Percentiles rank a stretch among this genome's conserved stretches.
phyloP scores from a whole-genome alignment of 225 moss, liverwort and hornwort genomes.

The Neckera pumila region DNA sequence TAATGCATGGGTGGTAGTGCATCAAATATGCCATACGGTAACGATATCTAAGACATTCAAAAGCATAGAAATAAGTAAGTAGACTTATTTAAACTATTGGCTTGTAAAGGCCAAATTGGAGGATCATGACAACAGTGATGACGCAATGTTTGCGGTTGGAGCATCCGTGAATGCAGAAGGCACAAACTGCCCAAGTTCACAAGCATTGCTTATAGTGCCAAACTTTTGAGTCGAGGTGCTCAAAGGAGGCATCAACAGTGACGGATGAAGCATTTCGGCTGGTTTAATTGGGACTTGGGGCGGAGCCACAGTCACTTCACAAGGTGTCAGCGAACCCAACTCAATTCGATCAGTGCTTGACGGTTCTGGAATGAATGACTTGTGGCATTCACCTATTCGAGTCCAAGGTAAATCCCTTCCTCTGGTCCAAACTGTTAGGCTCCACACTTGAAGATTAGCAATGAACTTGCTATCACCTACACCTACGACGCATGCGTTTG shows the following conservation, averaged over 20 bases:
- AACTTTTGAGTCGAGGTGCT: neutral
- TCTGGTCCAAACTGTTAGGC: neutral
- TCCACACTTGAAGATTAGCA: neutral
- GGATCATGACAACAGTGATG: neutral
- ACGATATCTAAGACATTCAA: too few species aligned
- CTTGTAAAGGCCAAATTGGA: neutral
- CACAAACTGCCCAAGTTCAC: too few species aligned
- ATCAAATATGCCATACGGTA: too few species aligned
- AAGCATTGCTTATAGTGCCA: too few species aligned
- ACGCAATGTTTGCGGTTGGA: neutral
- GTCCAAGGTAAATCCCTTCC: neutral
- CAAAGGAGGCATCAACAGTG: rapidly evolving
- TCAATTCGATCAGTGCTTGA: neutral
- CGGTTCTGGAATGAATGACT: neutral
- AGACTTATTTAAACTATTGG: neutral
- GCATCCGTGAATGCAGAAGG: too few species aligned
- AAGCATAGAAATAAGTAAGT: too few species aligned
- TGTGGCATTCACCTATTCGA: neutral
- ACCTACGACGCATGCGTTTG: neutral
- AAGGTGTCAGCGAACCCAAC: neutral
- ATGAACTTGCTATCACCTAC: neutral
- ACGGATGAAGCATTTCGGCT: neutral
- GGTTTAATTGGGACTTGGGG: rapidly evolving
- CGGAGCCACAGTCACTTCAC: rapidly evolving
- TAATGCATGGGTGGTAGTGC: too few species aligned